Base-by-base conservation (phyloP, 768 basidiomycete genomes). In the Leucogyrophana mollusca region DNA sequence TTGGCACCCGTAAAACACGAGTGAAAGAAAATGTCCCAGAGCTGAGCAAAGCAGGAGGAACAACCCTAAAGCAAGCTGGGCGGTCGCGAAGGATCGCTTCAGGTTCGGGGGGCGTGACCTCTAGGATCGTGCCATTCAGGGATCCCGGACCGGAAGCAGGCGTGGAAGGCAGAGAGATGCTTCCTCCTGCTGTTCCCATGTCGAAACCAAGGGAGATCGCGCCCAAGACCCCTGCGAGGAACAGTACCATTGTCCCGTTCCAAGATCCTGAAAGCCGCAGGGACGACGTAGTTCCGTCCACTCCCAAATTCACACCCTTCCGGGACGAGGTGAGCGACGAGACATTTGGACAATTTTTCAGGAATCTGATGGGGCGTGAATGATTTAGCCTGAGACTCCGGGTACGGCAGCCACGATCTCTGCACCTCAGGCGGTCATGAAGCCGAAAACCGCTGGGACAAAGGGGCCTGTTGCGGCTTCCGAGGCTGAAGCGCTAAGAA, bases 1-100 rank as follows among this genome's bases (percentile, higher is more conserved):
- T 91, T 2, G 89, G 87, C 16, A 83, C 87, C 49, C 85, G 88
- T 56, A 87, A 85, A 61, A 76, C 82, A 4, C 77, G 89, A 43
- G 72, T 88, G 54, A 91, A 90, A 55, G 88, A 91, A 68, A 91
- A 91, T 54, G 68, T 82, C 1, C 80, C 78, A 7, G 85, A 85
- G 61, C 77, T 80, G 23, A 78, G 78, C 61, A 87, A 85, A 70
- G 73, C 85, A 41, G 76, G 62, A 2, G 88, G 87, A 9, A 76
- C 85, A 46, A 87, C 77, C 22, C 50, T 90, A 34, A 80, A 78
- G 49, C 82, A 85, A 49, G 71, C 81, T 14, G 81, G 84, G 21
- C 72, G 72, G 48, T 59, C 79, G 21, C 78, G 76, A 59, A 72
- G 85, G 20, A 56, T 80, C 23, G 75, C 71, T 20, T 77, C 74